Evolutionary conservation across 164 flowering plant genomes (phyloP).

Genomic region (Brasenia schreberi): DNA sequence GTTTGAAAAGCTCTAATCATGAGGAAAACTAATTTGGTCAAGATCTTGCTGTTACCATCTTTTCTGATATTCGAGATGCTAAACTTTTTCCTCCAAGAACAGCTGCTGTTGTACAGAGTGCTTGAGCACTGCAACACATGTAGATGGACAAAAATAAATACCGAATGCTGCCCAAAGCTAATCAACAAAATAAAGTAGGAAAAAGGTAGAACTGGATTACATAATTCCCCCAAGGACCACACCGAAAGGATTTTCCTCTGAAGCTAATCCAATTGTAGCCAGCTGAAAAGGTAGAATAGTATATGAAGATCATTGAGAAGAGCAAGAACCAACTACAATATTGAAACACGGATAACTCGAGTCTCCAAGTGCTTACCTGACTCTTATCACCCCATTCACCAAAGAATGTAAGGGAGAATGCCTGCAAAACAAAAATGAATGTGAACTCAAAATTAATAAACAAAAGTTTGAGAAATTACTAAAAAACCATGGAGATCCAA

Average conservation of each 20-base stretch:
- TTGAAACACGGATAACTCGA: neutral
- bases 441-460: too few species aligned
- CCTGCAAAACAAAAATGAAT: conserved; percentile 30
- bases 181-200: neutral
- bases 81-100: conserved; percentile 93
- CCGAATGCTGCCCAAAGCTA: neutral
- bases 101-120: conserved; percentile 89
- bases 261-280: conserved; percentile 96
- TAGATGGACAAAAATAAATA: neutral
- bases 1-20: too few species aligned
- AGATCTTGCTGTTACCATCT: conserved; percentile 32
- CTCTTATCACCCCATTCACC: conserved; percentile 99
- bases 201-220: conserved; percentile 22
- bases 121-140: conserved; percentile 61
- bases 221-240: conserved; percentile 94
- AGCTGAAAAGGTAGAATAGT: conserved; percentile 34
- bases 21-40: neutral
- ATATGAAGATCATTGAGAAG: neutral
- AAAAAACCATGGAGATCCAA: too few species aligned
- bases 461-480: too few species aligned
- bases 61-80: conserved; percentile 93
- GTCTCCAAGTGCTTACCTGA: conserved; percentile 42
- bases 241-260: conserved; percentile 93
- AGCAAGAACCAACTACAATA: neutral
- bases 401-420: conserved; percentile 93